Evolutionary conservation across 495 filamentous ascomycete species (phyloP).

Genomic region (Neurospora intermedia): DNA sequence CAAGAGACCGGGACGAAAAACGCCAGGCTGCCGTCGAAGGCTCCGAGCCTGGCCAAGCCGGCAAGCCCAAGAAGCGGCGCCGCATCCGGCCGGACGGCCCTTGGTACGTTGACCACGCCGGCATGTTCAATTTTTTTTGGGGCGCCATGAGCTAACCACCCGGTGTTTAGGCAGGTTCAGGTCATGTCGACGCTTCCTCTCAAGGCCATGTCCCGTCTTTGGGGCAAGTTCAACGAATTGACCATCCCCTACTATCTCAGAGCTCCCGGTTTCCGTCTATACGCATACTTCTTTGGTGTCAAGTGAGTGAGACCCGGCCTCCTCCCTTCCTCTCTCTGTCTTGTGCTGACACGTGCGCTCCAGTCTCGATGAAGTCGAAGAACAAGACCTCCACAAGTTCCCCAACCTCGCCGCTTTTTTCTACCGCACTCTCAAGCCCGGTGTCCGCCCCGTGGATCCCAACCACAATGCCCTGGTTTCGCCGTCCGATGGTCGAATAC

Average conservation of each 20-base stretch:
- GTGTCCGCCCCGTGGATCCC: constrained; percentile 74
- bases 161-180: constrained; percentile 64
- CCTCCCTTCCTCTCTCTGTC: neutral
- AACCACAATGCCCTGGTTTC: constrained; percentile 69
- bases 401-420: constrained; percentile 95
- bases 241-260: constrained; percentile 83
- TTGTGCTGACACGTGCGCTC: neutral
- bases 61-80: constrained; percentile 50
- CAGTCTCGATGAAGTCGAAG: constrained; percentile 71
- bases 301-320: constrained; percentile 39
- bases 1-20: constrained; percentile 35
- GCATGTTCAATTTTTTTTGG: neutral
- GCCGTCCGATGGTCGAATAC: constrained; percentile 77
- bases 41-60: constrained; percentile 15
- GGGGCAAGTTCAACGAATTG: constrained; percentile 93
- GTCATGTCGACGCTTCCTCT: constrained; percentile 92
- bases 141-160: constrained; percentile 5
- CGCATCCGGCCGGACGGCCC: constrained; percentile 76
- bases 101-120: constrained; percentile 45
- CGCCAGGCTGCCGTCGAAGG: constrained; percentile 42
- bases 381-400: constrained; percentile 79
- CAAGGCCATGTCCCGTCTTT: constrained; percentile 85
- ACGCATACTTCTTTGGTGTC: constrained; percentile 86
- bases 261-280: constrained; percentile 89
- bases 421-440: constrained; percentile 87